Base-by-base conservation (phyloP, 768 basidiomycete species). In the Neoboletus brunneissimus region DNA sequence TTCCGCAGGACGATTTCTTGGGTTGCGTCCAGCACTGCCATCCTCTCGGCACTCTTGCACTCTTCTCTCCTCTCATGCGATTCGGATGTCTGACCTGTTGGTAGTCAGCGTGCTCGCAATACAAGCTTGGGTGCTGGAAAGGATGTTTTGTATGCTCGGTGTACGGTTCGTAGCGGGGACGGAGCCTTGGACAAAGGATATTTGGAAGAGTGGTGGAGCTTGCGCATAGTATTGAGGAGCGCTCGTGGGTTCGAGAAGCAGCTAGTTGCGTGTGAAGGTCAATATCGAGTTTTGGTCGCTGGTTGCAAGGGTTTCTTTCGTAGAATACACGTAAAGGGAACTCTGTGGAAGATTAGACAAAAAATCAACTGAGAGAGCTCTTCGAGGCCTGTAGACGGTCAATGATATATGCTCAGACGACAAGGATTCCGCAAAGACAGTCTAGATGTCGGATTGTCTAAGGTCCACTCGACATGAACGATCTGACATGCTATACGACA, bases 401-500 rank as follows among this genome's bases (percentile, higher is more conserved):
- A 52, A 20, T 32, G 15, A 48, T 22, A 4, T 42, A 37, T 25
- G 27, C 27, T 27, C 27, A 31, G 29, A 31, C 1, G 9, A 10
- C 29, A 31, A 10, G 29, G 10, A 31, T 31, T 5, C 29, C 18
- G 23, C 31, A 47, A 40, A 44, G 37, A 25, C 12, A 20, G 22
- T 59, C 43, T 54, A 51, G 29, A 45, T 27, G 55, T 58, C 55
- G 27, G 11, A 50, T 43, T 56, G 48, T 58, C 41, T 51, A 58
- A 34, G 18, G 41, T 55, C 47, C 32, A 52, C 13, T 9, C 18
- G 25, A 57, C 43, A 57, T 8, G 40, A 37, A 29, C 13, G 11
- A 16, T 12, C 34, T 29, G 25, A 22, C 12, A 48, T 29, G 44
- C 44, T 71, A 71, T 51, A 72, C 59, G 56, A 71, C 63, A 23